These are phyloP conservation scores for Neltuma alba DNA, from an alignment of 306 rosid species.

Conservation along the genomic window DNA sequence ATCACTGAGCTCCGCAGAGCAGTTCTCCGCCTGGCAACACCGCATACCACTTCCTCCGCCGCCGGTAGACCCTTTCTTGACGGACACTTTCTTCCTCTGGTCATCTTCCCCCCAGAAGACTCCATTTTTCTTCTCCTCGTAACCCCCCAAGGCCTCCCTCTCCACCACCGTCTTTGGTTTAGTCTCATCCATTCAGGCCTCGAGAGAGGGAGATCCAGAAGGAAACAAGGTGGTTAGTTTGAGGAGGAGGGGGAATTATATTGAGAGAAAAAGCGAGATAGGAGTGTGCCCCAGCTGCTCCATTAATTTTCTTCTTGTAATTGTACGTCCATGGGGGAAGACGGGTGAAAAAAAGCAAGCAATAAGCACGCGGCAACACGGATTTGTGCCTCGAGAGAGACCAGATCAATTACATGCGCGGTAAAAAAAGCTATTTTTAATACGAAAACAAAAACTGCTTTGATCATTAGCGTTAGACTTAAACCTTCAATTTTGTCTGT, in stretches of 20 bases:
- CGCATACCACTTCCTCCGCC: constrained; percentile 34
- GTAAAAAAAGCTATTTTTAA: background rate
- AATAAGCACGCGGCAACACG: background rate
- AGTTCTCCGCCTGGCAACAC: constrained; percentile 75
- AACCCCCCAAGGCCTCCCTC: constrained; percentile 24
- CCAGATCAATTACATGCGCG: background rate
- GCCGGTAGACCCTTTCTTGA: constrained; percentile 34
- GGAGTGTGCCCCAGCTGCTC: constrained; percentile 38
- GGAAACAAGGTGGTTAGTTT: background rate
- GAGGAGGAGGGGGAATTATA: constrained; percentile 17
- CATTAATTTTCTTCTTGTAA: constrained; percentile 6
- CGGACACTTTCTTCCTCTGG: constrained; percentile 45
- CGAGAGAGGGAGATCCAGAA: background rate
- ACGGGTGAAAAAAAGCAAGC: background rate
- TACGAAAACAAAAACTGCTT: background rate
- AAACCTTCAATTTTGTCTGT: background rate
- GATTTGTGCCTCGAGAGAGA: background rate
- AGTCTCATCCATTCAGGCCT: constrained; percentile 27
- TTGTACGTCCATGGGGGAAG: constrained; percentile 25
- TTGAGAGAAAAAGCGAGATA: background rate
- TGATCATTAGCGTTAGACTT: background rate
- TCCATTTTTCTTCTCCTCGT: constrained; percentile 28
- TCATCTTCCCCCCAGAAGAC: constrained; percentile 28
- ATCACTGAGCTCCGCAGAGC: constrained; percentile 58
- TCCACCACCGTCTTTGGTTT: constrained; percentile 40